Evolutionary conservation across 805 yeast genomes (phyloP).

Genomic region (Starmerella riodocensis): DNA sequence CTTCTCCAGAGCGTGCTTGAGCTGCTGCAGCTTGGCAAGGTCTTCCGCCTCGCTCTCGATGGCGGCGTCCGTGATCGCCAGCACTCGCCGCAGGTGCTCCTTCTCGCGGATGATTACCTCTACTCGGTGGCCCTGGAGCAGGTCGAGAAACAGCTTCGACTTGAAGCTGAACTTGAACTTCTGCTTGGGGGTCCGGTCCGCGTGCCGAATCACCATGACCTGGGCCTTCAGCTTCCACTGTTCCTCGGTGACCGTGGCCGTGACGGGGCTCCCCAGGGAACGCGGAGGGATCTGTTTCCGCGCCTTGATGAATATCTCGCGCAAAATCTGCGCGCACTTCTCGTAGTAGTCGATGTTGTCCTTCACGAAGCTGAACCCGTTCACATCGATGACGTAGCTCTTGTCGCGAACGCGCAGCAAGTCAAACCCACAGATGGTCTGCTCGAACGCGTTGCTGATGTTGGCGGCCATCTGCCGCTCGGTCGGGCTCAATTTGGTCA

Average conservation of each 20-base stretch:
- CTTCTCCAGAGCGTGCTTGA: conserved; percentile 74
- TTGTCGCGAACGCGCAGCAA: conserved; percentile 75
- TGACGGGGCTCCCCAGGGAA: conserved; percentile 8
- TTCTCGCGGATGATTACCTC: conserved; percentile 91
- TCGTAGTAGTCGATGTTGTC: conserved; percentile 82
- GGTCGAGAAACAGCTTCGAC: conserved; percentile 69
- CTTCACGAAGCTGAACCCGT: conserved; percentile 94
- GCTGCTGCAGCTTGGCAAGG: conserved; percentile 54
- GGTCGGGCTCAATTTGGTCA: conserved; percentile 61
- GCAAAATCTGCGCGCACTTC: conserved; percentile 59
- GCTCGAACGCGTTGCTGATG: conserved; percentile 66
- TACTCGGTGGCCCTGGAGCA: conserved; percentile 86
- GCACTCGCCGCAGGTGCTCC: conserved; percentile 69
- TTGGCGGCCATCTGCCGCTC: conserved; percentile 72
- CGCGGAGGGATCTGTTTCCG: conserved; percentile 28
- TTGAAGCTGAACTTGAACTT: conserved; percentile 91
- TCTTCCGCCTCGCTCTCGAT: conserved; percentile 68
- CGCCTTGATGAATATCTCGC: conserved; percentile 59
- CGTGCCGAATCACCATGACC: conserved; percentile 87
- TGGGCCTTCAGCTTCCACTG: conserved; percentile 95
- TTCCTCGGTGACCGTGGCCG: conserved; percentile 33
- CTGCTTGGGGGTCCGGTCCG: conserved; percentile 97
- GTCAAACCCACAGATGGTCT: conserved; percentile 95
- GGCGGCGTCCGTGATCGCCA: conserved; percentile 73
- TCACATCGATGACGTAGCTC: conserved; percentile 90